Base-by-base conservation (phyloP, 257 asterid species). In the Gentiana macrophylla region DNA sequence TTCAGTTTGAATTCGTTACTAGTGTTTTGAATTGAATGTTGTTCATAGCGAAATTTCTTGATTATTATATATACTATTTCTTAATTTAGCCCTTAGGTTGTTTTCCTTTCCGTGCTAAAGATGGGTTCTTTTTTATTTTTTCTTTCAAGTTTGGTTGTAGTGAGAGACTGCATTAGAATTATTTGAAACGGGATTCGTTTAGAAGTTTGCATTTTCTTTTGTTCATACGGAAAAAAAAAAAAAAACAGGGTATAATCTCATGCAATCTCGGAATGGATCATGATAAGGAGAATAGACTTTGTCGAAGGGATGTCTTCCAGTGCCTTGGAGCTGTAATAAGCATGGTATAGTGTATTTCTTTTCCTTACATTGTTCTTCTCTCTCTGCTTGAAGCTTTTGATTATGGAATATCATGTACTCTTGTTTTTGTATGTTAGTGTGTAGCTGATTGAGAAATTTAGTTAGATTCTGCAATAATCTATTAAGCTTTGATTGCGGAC, bases 301-400 rank as follows among this genome's bases (percentile, higher is more conserved):
- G 75, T 37, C 82, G 97, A 24, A 86, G 97, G 55, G 76, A 72
- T 50, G 37, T 83, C 72, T 74, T 91, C 65, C 86, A 81, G 38
- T 64, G 81, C 65, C 52, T 81, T 59, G 89, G 90, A 38, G 88
- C 88, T 70, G 70, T 93, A 41, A 46, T 87, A 54, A 79, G 81
- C 75, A 53, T 75, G 77, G 98, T 91, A 83, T 86, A 76, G 98
- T 91, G 79, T 86, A 15, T 46, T 73, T 58, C 54, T 24, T 44
- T 53, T 59, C 45, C 63, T 59, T 46, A 12, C 48, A 48, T 47
- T 52, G 43, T 48, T 50, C 24, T 24, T 24, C 24, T 24, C 35
- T 15, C 10, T 7, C 32, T 50, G 15, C 8, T 35, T 4, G 4
- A 49, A 24, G 44, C 50, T 66, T 49, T 49, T 37, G 36, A 38